phyloP scores from a whole-genome alignment of 1,284 basidiomycete species.

The Marasmius oreades region DNA sequence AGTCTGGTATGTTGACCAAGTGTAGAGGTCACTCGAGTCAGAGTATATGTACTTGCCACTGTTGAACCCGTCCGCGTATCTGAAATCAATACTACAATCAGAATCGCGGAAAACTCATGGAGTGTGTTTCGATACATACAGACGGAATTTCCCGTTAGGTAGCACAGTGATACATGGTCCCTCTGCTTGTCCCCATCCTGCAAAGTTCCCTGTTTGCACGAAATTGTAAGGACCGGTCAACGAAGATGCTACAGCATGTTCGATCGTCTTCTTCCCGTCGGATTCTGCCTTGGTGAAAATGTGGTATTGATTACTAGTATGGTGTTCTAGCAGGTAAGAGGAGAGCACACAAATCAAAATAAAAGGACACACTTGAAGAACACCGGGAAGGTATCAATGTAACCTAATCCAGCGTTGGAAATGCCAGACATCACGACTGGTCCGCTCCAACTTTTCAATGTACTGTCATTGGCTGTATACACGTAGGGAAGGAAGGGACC shows the following conservation, averaged over 20 bases:
- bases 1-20: constrained; percentile 26
- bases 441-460: constrained; percentile 28
- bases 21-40: constrained; percentile 30
- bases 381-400: constrained; percentile 34
- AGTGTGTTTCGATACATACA: constrained; percentile 20
- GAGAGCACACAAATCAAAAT: neutral
- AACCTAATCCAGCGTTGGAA: constrained; percentile 32
- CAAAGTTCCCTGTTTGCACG: constrained; percentile 31
- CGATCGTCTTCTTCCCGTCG: constrained; percentile 28
- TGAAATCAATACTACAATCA: constrained; percentile 9
- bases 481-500: constrained; percentile 33
- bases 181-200: constrained; percentile 33
- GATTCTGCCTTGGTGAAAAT: constrained; percentile 32
- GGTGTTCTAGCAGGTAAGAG: neutral
- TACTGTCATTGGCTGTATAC: constrained; percentile 28
- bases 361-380: constrained; percentile 26
- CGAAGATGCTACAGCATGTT: constrained; percentile 32
- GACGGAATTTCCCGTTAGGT: constrained; percentile 29
- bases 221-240: constrained; percentile 32
- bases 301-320: constrained; percentile 29
- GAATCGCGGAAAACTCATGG: neutral
- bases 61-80: constrained; percentile 30
- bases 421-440: constrained; percentile 32
- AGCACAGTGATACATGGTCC: constrained; percentile 28
- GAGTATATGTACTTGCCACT: constrained; percentile 31